Evolutionary conservation across 495 filamentous ascomycete species (phyloP).

Genomic region (Penicillium pancosmium): DNA sequence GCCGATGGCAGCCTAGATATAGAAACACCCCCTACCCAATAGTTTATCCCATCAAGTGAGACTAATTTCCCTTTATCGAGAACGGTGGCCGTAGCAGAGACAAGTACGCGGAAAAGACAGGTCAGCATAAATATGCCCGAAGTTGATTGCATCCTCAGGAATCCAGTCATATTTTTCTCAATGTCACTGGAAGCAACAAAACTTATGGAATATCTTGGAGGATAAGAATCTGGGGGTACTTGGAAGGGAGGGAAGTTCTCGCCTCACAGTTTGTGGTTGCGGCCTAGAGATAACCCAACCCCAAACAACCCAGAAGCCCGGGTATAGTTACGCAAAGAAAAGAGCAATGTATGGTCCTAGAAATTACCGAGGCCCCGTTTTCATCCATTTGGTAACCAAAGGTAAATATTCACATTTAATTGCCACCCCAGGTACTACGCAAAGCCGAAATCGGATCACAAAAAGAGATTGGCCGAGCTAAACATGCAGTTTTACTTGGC

Average conservation of each 20-base stretch:
- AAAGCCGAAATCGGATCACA: not conserved
- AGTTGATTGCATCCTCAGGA: not conserved
- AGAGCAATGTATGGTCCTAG: too few species aligned
- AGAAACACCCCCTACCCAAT: slow-evolving; percentile 36
- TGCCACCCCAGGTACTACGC: not conserved
- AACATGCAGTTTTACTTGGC: not conserved
- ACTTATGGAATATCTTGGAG: too few species aligned
- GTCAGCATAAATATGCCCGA: not conserved
- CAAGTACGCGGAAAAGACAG: not conserved
- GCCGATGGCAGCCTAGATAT: slow-evolving; percentile 14
- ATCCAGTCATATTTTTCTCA: not conserved
- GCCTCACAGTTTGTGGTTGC: too few species aligned
- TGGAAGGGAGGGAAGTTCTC: too few species aligned
- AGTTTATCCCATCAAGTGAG: slow-evolving; percentile 43
- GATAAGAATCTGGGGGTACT: too few species aligned
- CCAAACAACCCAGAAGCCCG: too few species aligned
- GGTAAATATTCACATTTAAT: too few species aligned
- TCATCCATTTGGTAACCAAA: too few species aligned
- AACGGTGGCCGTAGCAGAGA: not conserved
- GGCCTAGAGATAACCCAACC: too few species aligned
- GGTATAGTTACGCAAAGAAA: too few species aligned
- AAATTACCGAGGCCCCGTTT: too few species aligned
- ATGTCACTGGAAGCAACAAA: not conserved
- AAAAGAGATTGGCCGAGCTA: not conserved
- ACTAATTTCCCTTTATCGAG: slow-evolving; percentile 44